Evolutionary conservation across 257 asterid genomes (phyloP), one percentile per base, ranked within the genome.

Genomic region (Solanum virginianum): DNA sequence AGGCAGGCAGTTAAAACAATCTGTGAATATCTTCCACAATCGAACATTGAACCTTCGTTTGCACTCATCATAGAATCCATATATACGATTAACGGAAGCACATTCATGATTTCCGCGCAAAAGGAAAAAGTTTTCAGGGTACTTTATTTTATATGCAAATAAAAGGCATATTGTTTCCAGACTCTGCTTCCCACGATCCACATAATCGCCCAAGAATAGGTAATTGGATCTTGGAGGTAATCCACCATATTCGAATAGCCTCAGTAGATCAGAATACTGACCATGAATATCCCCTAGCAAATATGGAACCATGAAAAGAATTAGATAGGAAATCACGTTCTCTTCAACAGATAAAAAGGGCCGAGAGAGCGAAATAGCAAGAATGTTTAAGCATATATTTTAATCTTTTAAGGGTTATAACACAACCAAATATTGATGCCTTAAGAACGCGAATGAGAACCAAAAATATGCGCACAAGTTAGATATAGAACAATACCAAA

Each of bases 51-150:
- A 94, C 62, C 95, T 90, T 75, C 97, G 80, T 51, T 94, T 94
- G 88, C 98, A 94, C 89, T 94, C 98, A 53, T 94, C 98, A 15
- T 93, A 94, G 83, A 94, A 94, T 53, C 97, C 98, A 81, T 94
- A 91, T 81, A 93, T 92, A 81, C 98, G 97, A 70, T 94, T 94
- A 65, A 94, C 92, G 7, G 94, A 92, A 39, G 96, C 97, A 84
- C 97, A 94, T 86, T 94, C 97, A 71, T 94, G 97, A 89, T 94
- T 94, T 80, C 97, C 97, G 89, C 96, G 90, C 84, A 94, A 91
- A 89, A 94, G 91, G 90, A 94, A 94, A 86, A 94, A 92, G 89
- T 94, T 94, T 17, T 91, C 95, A 3, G 94, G 96, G 84, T 92
- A 90, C 84, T 92, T 94, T 88, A 94, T 94, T 88, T 94, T 94